Base-by-base conservation (phyloP, 2,329 filamentous ascomycete species). In the Gyromitra esculenta region DNA sequence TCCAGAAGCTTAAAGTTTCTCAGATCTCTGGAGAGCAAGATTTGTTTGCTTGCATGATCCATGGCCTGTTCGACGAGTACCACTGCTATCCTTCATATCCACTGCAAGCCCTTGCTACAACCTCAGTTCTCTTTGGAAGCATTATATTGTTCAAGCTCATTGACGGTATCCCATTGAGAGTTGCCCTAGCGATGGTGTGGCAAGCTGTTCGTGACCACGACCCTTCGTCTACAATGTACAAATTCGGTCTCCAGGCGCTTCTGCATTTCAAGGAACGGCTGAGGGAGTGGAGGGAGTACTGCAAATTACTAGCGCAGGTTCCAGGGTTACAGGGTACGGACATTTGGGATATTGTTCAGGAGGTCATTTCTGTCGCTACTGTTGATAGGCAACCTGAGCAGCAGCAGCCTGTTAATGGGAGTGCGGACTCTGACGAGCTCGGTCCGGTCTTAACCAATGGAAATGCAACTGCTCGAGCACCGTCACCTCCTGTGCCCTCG, bases 1-100 rank as follows among this genome's bases (percentile, higher is more conserved):
- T 99, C 81, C 91, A 93, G 79, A 88, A 89, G 72, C 97, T 97
- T 85, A 98, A 99, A 83, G 90, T 90, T 72, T 98, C 96, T 0
- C 89, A 90, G 62, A 92, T 96, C 76, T 88, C 93, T 1, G 86
- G 91, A 15, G 93, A 97, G 77, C 96, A 98, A 83, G 96, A 99
- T 82, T 88, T 97, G 5, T 99, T 99, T 82, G 92, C 95, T 13
- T 97, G 95, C 85, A 99, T 99, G 94, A 97, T 99, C 45, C 94
- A 97, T 81, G 96, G 96, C 0, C 86, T 99, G 2, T 97, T 99
- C 81, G 96, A 99, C 81, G 96, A 99, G 85, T 99, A 97, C 83
- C 91, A 91, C 71, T 96, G 97, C 82, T 99, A 97, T 82, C 89
- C 92, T 52, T 94, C 96, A 81, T 99, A 99, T 83, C 96, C 96